Evolutionary conservation across 805 yeast species (phyloP), one percentile per base, ranked within the genome.

Genomic region (Myxozyma lipomycoides): DNA sequence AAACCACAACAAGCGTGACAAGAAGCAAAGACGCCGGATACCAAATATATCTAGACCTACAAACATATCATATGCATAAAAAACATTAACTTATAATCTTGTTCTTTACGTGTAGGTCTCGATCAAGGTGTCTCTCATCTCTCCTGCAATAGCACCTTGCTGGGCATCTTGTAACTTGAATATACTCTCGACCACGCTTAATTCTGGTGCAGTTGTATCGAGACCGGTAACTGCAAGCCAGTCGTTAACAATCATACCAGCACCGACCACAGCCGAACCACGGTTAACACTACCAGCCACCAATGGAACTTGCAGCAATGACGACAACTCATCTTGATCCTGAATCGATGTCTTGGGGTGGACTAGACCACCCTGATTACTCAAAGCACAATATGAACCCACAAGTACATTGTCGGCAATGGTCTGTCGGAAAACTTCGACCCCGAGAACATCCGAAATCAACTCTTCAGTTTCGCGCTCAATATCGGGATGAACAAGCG

Each of bases 381-480:
- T 85, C 61, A 93, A 77, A 22, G 96, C 73, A 72, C 98, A 91
- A 73, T 93, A 93, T 4, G 96, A 86, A 51, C 99, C 99, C 48
- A 93, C 98, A 55, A 93, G 78, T 51, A 93, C 97, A 71, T 93
- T 91, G 62, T 97, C 97, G 12, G 98, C 97, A 63, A 93, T 90
- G 43, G 99, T 93, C 73, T 93, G 98, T 75, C 98, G 84, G 79
- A 93, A 93, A 41, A 93, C 99, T 73, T 93, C 99, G 47, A 93
- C 99, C 54, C 98, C 99, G 52, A 93, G 78, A 15, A 90, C 96
- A 70, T 93, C 99, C 41, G 98, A 95, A 67, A 93, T 93, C 62
- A 93, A 75, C 74, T 93, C 99, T 74, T 93, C 99, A 46, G 98
- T 93, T 73, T 93, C 99, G 69, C 98, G 84, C 76, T 93, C 99